Base-by-base conservation (phyloP, 2,329 filamentous ascomycete species). In the Magnaporthales sp. region DNA sequence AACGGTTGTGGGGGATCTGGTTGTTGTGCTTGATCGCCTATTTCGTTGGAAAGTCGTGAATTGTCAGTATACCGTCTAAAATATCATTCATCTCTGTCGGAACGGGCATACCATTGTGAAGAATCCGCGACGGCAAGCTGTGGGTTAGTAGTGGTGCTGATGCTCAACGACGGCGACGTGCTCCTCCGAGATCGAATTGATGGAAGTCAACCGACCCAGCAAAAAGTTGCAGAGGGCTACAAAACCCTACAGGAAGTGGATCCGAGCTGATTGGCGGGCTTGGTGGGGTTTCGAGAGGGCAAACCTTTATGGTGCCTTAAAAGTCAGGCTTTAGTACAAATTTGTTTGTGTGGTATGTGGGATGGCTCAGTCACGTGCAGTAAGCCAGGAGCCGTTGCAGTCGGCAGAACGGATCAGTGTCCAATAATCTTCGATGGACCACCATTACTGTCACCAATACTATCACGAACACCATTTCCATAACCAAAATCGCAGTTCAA, bases 21-120 rank as follows among this genome's bases (percentile, higher is more conserved):
- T 97, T 93, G 87, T 98, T 98, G 91, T 97, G 93, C 90, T 96
- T 96, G 92, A 98, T 97, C 88, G 94, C 91, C 93, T 90, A 78
- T 74, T 73, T 66, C 72, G 66, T 69, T 31, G 46, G 67, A 75
- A 70, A 74, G 70, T 73, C 68, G 75, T 67, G 76, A 75, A 75
- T 70, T 77, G 76, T 71, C 73, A 73, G 68, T 69, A 69, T 70
- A 68, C 71, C 62, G 67, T 66, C 60, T 11, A 19, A 58, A 19
- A 31, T 54, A 22, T 32, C 38, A 26, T 46, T n/a, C 24, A 1
- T 46, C 5, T n/a, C 3, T 7, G 67, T 67, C 65, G 66, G 66
- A 46, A 66, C 61, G 56, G 65, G 70, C 80, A 75, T 79, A 83
- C 81, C 82, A 83, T 84, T 83, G 75, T 83, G 81, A 74, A 80